Evolutionary conservation across 805 yeast species (phyloP), one percentile per base, ranked within the genome.

Genomic region (Saccharomycopsis fibuligera): DNA sequence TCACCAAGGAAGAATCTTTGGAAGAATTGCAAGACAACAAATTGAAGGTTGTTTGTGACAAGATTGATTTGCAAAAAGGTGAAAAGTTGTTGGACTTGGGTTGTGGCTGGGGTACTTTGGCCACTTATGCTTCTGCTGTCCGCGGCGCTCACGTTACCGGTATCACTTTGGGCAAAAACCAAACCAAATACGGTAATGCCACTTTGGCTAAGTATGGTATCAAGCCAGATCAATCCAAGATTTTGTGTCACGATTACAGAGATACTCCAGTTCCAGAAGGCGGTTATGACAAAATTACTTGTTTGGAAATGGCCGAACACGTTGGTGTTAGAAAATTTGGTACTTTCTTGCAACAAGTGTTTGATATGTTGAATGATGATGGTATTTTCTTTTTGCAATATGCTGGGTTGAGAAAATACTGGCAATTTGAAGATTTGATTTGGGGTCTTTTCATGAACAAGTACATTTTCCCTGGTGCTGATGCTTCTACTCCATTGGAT

Each of bases 361-460:
- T 82, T 62, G 86, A 86, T 62, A 80, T 88, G 79, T 78, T 88
- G 64, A 95, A 88, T 58, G 96, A 88, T 63, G 96, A 88, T 63
- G 96, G 96, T 54, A 65, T 86, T 48, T 87, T 88, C 74, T 83
- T 75, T 65, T 73, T 88, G 64, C 96, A 88, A 71, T 84, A 83
- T 62, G 90, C 96, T 45, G 96, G 96, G 47, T 70, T 88, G 60
- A 81, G 96, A 72, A 89, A 88, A 71, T 73, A 76, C 51, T 88
- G 96, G 96, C 96, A 88, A 71, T 88, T 86, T 68, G 96, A 88
- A 71, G 96, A 88, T 67, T 75, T 88, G 61, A 74, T 80, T 67
- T 88, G 96, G 96, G 96, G 96, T 60, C 73, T 89, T 64, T 88
- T 88, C 69, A 89, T 88, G 96, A 88, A 89, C 79, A 88, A 86